These are phyloP conservation scores for Conticribra guillardii DNA, from an alignment of 108 stramenopile genomes.

Conservation along the genomic window DNA sequence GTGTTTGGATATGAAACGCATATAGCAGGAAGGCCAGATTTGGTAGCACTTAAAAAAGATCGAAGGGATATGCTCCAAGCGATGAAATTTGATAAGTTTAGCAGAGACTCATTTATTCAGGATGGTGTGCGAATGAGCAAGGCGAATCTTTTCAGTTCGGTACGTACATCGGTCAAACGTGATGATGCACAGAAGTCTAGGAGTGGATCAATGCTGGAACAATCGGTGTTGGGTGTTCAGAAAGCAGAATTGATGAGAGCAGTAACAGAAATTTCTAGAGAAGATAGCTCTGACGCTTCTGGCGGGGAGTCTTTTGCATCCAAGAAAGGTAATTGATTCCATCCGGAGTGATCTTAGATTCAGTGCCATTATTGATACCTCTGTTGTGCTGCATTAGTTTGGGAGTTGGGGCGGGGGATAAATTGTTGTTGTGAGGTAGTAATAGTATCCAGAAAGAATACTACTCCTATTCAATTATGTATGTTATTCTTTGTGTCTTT, in stretches of 20 bases:
- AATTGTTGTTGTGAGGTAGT: no score
- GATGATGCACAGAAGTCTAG: background rate
- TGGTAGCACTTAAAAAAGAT: slow-evolving; percentile 32
- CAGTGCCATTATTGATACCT: no score
- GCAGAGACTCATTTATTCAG: slow-evolving; percentile 16
- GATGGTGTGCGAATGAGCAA: background rate
- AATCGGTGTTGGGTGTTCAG: no score
- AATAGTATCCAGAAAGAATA: no score
- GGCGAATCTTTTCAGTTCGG: background rate
- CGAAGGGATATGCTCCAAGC: slow-evolving; percentile 6
- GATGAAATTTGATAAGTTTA: slow-evolving; percentile 12
- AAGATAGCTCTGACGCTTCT: background rate
- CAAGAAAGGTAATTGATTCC: background rate
- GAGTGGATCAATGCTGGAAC: background rate
- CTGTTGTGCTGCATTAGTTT: no score
- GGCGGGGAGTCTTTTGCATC: background rate
- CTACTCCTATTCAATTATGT: no score
- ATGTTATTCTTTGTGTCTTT: no score
- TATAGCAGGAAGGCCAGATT: slow-evolving; percentile 51
- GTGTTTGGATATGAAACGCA: slow-evolving; percentile 55
- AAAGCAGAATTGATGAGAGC: background rate
- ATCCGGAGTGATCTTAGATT: no score
- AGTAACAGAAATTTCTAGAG: background rate
- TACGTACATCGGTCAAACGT: background rate
- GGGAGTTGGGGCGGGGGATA: no score